Evolutionary conservation across 108 stramenopile genomes (phyloP).

Genomic region (Discostella stelligeroides): DNA sequence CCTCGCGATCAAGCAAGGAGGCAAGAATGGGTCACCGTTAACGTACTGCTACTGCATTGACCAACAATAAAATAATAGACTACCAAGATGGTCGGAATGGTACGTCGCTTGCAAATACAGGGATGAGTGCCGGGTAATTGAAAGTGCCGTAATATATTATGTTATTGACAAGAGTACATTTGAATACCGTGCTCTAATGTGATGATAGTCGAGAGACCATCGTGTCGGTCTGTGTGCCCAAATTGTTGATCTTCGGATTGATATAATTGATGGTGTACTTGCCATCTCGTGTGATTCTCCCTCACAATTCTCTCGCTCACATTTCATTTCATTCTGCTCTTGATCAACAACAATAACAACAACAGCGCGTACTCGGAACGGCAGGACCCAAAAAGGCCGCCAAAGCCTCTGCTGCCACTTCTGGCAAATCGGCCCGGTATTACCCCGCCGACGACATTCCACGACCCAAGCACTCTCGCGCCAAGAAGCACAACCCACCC

Average conservation of each 20-base stretch:
- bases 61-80: conserved; percentile 1
- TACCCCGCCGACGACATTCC: conserved; percentile 97
- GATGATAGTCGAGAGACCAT: no score
- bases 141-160: no score
- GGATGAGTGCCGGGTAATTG: not conserved
- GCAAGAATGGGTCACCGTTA: no score
- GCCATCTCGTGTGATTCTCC: not conserved
- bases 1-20: not conserved
- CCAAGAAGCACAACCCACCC: conserved; percentile 86
- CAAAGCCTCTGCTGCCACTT: conserved; percentile 40
- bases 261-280: not conserved
- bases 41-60: no score
- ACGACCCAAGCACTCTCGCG: conserved; percentile 58
- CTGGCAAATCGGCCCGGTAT: conserved; percentile 61
- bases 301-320: not conserved
- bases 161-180: no score
- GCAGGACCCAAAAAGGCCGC: conserved; percentile 63
- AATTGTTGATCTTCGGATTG: not conserved
- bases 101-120: not conserved
- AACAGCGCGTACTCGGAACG: conserved; percentile 51
- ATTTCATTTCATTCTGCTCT: not conserved
- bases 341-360: no score
- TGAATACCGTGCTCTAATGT: no score
- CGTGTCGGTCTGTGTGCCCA: not conserved
- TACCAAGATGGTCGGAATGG: conserved; percentile 20